phyloP scores from a whole-genome alignment of 345 rosid genomes.

The Eucalyptus decipiens region DNA sequence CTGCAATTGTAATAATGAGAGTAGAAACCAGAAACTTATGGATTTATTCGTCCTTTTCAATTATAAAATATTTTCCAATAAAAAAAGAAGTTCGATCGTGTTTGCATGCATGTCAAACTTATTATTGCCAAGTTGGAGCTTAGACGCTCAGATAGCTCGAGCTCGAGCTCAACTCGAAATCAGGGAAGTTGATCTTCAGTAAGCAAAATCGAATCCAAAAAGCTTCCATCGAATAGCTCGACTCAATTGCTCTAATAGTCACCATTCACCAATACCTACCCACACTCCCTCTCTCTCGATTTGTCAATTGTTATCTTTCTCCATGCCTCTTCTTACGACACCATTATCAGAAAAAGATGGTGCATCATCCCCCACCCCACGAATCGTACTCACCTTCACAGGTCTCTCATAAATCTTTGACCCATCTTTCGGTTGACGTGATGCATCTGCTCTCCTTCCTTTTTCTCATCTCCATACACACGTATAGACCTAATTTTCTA shows the following conservation, averaged over 20 bases:
- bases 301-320: background rate
- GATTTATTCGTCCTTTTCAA: background rate
- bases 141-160: background rate
- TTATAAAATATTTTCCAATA: background rate
- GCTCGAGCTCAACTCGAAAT: background rate
- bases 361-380: background rate
- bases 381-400: background rate
- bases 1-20: background rate
- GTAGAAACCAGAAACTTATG: background rate
- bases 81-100: background rate
- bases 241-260: background rate
- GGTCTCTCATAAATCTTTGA: background rate
- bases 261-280: background rate
- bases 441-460: background rate
- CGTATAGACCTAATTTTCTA: background rate
- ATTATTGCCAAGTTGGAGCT: background rate
- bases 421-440: background rate
- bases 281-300: background rate
- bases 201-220: background rate
- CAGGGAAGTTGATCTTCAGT: background rate
- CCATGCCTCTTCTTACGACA: background rate
- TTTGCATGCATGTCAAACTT: background rate
- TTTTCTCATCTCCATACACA: background rate
- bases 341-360: background rate
- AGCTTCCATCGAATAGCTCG: background rate